Conservation (phyloP, 208 protist species). For the Novymonas esmeraldas region DNA sequence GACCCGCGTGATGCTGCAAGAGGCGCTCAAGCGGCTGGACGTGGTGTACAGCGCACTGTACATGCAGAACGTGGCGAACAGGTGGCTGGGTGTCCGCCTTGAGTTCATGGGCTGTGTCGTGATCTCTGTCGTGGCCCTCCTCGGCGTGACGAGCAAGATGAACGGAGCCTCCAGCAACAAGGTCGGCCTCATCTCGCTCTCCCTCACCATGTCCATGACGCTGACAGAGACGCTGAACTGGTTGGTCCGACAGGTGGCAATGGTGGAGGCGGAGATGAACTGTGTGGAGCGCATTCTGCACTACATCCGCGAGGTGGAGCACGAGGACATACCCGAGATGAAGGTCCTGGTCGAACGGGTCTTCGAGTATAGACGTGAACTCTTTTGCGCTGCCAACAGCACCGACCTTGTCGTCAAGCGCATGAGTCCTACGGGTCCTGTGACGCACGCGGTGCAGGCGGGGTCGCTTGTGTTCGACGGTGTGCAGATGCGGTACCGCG, state of each 20-base stretch:
- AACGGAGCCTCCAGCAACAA: slow-evolving; percentile 12
- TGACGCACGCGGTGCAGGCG: slow-evolving; percentile 25
- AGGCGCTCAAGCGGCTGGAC: slow-evolving; percentile 52
- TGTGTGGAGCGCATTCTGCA: slow-evolving; percentile 78
- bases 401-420: slow-evolving; percentile 27
- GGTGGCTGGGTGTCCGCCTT: slow-evolving; percentile 91
- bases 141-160: slow-evolving; percentile 54
- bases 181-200: slow-evolving; percentile 65
- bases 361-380: too few relatives aligned
- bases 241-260: slow-evolving; percentile 54
- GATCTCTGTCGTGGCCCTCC: slow-evolving; percentile 46
- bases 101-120: slow-evolving; percentile 88
- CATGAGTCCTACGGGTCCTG: not conserved
- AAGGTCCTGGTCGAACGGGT: slow-evolving; percentile 1
- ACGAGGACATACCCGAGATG: slow-evolving; percentile 53
- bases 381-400: too few relatives aligned
- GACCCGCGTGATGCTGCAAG: slow-evolving; percentile 29
- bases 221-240: slow-evolving; percentile 65
- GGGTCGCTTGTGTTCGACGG: slow-evolving; percentile 21
- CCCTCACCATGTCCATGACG: slow-evolving; percentile 60
- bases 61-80: slow-evolving; percentile 60
- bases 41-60: slow-evolving; percentile 53
- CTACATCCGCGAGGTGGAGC: slow-evolving; percentile 74
- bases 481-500: slow-evolving; percentile 78
- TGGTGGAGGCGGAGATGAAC: slow-evolving; percentile 86